Evolutionary conservation across 2,329 filamentous ascomycete genomes (phyloP).

Genomic region (Dothideomycetes sp.): DNA sequence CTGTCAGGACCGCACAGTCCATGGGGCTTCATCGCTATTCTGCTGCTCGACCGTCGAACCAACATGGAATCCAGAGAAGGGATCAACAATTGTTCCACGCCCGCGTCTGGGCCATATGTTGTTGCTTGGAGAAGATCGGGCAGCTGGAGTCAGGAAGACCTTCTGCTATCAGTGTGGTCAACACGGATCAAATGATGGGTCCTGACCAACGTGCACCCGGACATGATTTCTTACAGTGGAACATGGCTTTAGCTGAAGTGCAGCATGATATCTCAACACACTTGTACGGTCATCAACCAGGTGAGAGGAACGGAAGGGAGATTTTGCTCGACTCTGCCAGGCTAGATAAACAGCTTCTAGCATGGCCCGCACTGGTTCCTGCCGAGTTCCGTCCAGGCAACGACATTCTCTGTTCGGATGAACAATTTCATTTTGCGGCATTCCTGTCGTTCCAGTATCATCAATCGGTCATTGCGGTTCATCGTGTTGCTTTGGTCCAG

Average conservation of each 20-base stretch:
- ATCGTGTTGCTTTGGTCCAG: constrained; percentile 6
- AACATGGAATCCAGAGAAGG: constrained; percentile 6
- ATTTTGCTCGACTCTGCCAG: constrained; percentile 8
- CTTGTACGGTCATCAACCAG: constrained; percentile 11
- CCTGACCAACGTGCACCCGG: constrained; percentile 1
- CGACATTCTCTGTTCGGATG: constrained; percentile 2
- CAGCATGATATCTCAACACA: constrained; percentile 10
- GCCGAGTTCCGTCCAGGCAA: constrained; percentile 7
- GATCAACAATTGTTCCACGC: constrained; percentile 8
- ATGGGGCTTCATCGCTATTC: constrained; percentile 10
- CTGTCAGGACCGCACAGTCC: constrained; percentile 6
- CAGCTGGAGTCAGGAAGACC: constrained; percentile 9
- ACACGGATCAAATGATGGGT: constrained; percentile 10
- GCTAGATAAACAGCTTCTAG: constrained; percentile 6
- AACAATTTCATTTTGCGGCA: constrained; percentile 6
- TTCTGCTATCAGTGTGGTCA: constrained; percentile 3
- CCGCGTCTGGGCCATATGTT: constrained; percentile 7
- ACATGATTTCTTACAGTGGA: constrained; percentile 4
- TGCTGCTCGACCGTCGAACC: background rate
- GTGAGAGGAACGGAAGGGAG: constrained; percentile 5
- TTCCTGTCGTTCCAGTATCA: constrained; percentile 10
- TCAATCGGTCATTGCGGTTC: constrained; percentile 8
- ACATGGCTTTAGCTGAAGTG: constrained; percentile 10
- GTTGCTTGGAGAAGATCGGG: constrained; percentile 5
- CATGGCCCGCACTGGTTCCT: constrained; percentile 5